Evolutionary conservation across 768 basidiomycete species (phyloP).

Genomic region (Thelephora ganbajun): DNA sequence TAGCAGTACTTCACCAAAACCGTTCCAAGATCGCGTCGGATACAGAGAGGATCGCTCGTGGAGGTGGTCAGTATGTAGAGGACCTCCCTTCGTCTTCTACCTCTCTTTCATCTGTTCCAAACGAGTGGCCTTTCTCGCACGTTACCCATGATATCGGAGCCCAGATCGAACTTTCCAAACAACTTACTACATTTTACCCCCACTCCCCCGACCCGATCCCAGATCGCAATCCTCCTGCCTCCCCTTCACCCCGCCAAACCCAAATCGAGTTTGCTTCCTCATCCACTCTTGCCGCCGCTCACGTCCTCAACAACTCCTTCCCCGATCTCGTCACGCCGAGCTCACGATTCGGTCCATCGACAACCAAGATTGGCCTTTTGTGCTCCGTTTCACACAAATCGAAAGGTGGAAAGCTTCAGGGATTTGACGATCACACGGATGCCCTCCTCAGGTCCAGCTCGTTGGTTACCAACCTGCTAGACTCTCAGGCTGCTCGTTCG

Average conservation of each 20-base stretch:
- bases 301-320: slow-evolving; percentile 11
- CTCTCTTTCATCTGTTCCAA: not conserved
- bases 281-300: slow-evolving; percentile 21
- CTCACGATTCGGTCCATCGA: slow-evolving; percentile 9
- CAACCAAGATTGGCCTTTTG: slow-evolving; percentile 22
- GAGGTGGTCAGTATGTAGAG: slow-evolving; percentile 26
- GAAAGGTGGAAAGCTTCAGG: slow-evolving; percentile 29
- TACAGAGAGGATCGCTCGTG: slow-evolving; percentile 23
- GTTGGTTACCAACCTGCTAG: slow-evolving; percentile 23
- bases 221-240: slow-evolving; percentile 7
- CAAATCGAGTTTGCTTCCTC: slow-evolving; percentile 16
- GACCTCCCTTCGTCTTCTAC: slow-evolving; percentile 12
- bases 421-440: slow-evolving; percentile 34
- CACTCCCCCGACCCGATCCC: slow-evolving; percentile 23
- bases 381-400: slow-evolving; percentile 31
- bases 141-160: slow-evolving; percentile 20
- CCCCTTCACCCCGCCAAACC: slow-evolving; percentile 6
- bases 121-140: slow-evolving; percentile 2
- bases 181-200: slow-evolving; percentile 26
- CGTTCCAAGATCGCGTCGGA: slow-evolving; percentile 23
- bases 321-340: slow-evolving; percentile 5
- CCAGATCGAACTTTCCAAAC: slow-evolving; percentile 21
- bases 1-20: slow-evolving; percentile 5
- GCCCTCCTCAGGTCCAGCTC: slow-evolving; percentile 25
- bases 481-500: slow-evolving; percentile 17